Evolutionary conservation across 2,329 filamentous ascomycete species (phyloP).

Genomic region (Fusarium sp.): DNA sequence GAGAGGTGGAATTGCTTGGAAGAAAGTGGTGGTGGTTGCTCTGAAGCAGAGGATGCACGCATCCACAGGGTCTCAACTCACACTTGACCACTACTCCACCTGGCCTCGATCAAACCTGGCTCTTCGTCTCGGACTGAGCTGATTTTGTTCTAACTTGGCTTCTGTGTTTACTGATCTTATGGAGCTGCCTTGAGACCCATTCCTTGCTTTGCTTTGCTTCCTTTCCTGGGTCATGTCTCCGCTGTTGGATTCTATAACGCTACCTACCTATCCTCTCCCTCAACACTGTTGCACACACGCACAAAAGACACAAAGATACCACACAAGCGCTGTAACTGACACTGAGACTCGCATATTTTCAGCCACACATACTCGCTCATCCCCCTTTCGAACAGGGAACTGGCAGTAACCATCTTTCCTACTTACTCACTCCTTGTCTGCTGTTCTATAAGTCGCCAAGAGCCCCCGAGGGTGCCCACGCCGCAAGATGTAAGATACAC

Average conservation of each 20-base stretch:
- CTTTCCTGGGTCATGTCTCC: constrained; percentile 23
- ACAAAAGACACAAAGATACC: constrained; percentile 35
- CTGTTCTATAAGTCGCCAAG: constrained; percentile 36
- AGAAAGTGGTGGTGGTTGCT: constrained; percentile 21
- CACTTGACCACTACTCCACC: constrained; percentile 30
- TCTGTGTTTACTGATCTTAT: constrained; percentile 28
- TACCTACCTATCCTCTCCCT: constrained; percentile 28
- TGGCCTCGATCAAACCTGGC: background rate
- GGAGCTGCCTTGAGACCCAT: constrained; percentile 28
- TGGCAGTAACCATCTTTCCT: constrained; percentile 16
- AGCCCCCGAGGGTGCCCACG: constrained; percentile 43
- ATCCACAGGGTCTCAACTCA: constrained; percentile 33
- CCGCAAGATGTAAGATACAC: constrained; percentile 53
- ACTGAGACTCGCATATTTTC: constrained; percentile 39
- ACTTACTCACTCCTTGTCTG: constrained; percentile 24
- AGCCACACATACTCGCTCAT: constrained; percentile 38
- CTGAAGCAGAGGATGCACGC: constrained; percentile 13
- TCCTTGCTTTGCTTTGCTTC: constrained; percentile 24
- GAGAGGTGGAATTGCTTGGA: constrained; percentile 15
- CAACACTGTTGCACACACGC: constrained; percentile 35
- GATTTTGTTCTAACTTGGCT: constrained; percentile 32
- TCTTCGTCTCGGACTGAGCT: constrained; percentile 32
- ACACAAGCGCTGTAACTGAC: constrained; percentile 39
- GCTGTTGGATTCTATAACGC: constrained; percentile 20
- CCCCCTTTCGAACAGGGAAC: constrained; percentile 16